A percentile compares a stretch with the other conserved stretches of the same genome.
phyloP scores from a whole-genome alignment of 768 basidiomycete species.

The Naganishia randhawae region DNA sequence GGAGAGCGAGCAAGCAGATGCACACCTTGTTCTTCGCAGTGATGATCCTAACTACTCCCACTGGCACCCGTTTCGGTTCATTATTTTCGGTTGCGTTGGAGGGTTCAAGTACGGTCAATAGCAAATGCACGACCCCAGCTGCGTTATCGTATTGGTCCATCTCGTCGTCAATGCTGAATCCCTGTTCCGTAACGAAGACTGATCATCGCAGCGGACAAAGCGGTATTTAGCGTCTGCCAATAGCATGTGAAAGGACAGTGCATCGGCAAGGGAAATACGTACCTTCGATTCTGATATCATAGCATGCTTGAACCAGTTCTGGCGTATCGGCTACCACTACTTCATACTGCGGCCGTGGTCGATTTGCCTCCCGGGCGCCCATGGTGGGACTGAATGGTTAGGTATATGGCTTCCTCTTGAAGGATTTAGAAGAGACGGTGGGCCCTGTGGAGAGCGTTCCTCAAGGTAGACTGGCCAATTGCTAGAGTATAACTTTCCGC shows the following conservation, averaged over 20 bases:
- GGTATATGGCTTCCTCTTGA: neutral
- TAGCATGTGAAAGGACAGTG: neutral
- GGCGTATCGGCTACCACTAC: slow-evolving; percentile 20
- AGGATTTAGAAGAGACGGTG: too few relatives aligned
- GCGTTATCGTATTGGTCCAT: slow-evolving; percentile 45
- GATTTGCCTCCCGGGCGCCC: neutral
- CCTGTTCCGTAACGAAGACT: slow-evolving; percentile 34
- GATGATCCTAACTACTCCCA: slow-evolving; percentile 26
- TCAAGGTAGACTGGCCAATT: neutral
- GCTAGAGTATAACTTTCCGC: neutral
- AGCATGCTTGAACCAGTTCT: slow-evolving; percentile 35
- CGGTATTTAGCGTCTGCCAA: neutral
- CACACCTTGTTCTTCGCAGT: slow-evolving; percentile 26
- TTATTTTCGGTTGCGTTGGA: neutral
- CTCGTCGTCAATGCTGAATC: slow-evolving; percentile 44
- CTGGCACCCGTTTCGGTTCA: slow-evolving; percentile 12
- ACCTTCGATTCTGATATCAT: slow-evolving; percentile 47
- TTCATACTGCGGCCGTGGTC: slow-evolving; percentile 7
- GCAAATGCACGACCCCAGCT: slow-evolving; percentile 36
- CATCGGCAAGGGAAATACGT: slow-evolving; percentile 18
- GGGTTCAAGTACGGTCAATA: slow-evolving; percentile 30
- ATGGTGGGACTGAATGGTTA: too few relatives aligned
- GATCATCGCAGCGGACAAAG: neutral
- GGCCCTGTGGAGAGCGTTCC: too few relatives aligned
- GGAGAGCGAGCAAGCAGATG: too few relatives aligned